phyloP scores from a whole-genome alignment of 176 grass and related monocot genomes.

The Alloteropsis semialata region DNA sequence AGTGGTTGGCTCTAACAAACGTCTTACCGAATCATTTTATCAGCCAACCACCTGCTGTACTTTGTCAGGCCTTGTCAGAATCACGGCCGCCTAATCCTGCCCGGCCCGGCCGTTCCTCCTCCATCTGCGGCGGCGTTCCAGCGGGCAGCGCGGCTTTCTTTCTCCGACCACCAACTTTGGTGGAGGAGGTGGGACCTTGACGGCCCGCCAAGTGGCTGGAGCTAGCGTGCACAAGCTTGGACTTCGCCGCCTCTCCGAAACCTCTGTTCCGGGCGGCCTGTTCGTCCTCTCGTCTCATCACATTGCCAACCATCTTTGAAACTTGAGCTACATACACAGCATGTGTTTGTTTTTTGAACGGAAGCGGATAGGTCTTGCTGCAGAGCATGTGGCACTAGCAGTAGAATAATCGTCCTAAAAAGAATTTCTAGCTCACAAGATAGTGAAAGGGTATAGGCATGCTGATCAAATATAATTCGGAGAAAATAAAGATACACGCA shows the following conservation, averaged over 20 bases:
- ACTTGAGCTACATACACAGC: no score
- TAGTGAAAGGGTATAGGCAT: not conserved
- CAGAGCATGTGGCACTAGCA: no score
- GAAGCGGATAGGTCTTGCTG: no score
- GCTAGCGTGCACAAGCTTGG: not conserved
- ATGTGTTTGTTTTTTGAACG: no score
- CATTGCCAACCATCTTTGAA: not conserved
- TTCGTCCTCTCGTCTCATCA: not conserved
- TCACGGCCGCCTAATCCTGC: not conserved
- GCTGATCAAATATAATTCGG: not conserved
- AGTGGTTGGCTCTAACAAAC: no score
- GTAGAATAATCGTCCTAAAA: no score
- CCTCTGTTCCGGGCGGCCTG: not conserved
- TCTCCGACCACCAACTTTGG: not conserved
- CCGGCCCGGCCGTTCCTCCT: not conserved
- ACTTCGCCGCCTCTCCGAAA: not conserved
- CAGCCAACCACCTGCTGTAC: not conserved
- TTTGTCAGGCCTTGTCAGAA: not conserved
- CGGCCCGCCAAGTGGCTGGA: not conserved
- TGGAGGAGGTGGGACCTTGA: not conserved
- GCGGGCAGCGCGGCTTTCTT: not conserved
- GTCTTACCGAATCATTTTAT: no score
- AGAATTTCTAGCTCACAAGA: not conserved
- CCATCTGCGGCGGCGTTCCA: slow-evolving; percentile 5
- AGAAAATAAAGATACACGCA: no score